Percentiles rank a stretch among this genome's conserved stretches.
These are phyloP conservation scores for Kuraishia hungarica DNA, from an alignment of 805 yeast species.

Conservation along the genomic window DNA sequence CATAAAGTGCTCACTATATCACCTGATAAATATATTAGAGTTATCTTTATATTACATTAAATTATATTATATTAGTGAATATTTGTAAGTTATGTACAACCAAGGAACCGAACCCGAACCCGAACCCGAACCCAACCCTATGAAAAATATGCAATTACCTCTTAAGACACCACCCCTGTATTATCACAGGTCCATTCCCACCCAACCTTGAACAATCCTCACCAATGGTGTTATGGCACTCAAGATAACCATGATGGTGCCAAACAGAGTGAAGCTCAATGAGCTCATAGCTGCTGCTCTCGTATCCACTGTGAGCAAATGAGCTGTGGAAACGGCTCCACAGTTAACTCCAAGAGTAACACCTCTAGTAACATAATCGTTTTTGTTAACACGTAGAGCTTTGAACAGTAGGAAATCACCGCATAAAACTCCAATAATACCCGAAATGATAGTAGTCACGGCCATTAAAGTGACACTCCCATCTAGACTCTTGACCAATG, in stretches of 20 bases:
- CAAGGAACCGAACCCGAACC: too few relatives aligned
- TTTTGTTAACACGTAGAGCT: conserved; percentile 40
- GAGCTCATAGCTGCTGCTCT: conserved; percentile 77
- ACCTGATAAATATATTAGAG: too few relatives aligned
- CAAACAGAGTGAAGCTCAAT: conserved; percentile 62
- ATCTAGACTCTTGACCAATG: conserved; percentile 54
- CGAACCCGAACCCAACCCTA: too few relatives aligned
- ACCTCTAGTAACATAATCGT: conserved; percentile 70
- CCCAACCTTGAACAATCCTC: conserved; percentile 31
- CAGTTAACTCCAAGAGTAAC: conserved; percentile 70
- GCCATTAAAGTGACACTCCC: conserved; percentile 72
- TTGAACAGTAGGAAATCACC: conserved; percentile 44
- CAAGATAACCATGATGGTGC: conserved; percentile 63
- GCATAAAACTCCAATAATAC: conserved; percentile 63
- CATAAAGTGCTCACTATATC: too few relatives aligned
- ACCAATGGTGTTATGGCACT: conserved; percentile 52
- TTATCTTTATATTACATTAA: too few relatives aligned
- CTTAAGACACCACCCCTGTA: too few relatives aligned
- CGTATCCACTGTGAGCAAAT: conserved; percentile 58
- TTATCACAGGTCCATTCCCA: too few relatives aligned
- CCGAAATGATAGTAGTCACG: conserved; percentile 68
- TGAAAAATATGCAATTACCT: not conserved
- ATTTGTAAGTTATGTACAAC: too few relatives aligned
- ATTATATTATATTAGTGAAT: too few relatives aligned
- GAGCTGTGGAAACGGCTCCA: conserved; percentile 80